Conservation (phyloP, 768 basidiomycete species). For the Pleurotus platypus region DNA sequence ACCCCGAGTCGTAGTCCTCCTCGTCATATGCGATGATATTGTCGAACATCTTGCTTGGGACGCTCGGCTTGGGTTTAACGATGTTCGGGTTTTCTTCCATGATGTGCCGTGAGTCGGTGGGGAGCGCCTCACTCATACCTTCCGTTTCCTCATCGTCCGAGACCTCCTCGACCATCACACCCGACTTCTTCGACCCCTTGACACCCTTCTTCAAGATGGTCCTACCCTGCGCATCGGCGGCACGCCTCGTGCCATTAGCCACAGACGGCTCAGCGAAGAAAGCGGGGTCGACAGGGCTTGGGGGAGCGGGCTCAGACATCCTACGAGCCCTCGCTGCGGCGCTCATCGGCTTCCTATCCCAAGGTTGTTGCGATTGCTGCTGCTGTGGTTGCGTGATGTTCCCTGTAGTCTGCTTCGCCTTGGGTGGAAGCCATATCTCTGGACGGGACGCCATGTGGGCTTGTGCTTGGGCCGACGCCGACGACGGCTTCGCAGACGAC, state of each 20-base stretch:
- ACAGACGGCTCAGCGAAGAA: constrained; percentile 10
- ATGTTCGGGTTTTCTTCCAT: constrained; percentile 24
- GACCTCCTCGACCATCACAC: constrained; percentile 41
- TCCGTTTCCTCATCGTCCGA: constrained; percentile 37
- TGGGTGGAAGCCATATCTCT: constrained; percentile 1
- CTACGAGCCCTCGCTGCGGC: constrained; percentile 14
- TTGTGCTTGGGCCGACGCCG: background rate
- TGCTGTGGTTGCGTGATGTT: background rate
- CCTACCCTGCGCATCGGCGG: constrained; percentile 8
- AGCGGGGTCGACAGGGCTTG: constrained; percentile 13
- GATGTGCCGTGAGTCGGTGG: constrained; percentile 29
- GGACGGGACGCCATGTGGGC: background rate
- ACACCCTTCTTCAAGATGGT: constrained; percentile 16
- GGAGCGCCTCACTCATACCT: constrained; percentile 24
- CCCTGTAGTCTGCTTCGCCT: background rate
- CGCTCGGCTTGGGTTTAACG: constrained; percentile 39
- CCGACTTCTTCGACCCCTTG: constrained; percentile 16
- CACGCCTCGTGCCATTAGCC: background rate
- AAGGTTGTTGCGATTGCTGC: background rate
- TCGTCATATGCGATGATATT: constrained; percentile 32
- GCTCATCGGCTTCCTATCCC: constrained; percentile 4
- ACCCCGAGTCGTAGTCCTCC: constrained; percentile 10
- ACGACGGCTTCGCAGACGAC: background rate
- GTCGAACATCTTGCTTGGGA: constrained; percentile 31
- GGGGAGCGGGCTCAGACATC: constrained; percentile 26